Evolutionary conservation across 129 eudicot species (phyloP).

Genomic region (Dittrichia graveolens): DNA sequence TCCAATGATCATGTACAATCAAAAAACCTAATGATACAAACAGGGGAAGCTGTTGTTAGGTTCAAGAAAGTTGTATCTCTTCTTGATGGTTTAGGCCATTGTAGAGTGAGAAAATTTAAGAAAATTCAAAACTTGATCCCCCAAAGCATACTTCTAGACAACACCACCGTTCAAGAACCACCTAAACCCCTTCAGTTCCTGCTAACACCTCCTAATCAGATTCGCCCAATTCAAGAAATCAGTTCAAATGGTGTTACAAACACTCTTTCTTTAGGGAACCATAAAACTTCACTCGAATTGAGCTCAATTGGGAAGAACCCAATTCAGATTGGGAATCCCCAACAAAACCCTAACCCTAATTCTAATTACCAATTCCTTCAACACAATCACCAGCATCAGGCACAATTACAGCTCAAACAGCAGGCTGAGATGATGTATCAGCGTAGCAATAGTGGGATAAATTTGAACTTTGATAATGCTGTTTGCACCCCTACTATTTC

Average conservation of each 20-base stretch:
- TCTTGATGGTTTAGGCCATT: constrained; percentile 67
- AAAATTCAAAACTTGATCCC: constrained; percentile 52
- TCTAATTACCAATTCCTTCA: constrained; percentile 51
- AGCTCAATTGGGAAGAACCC: constrained; percentile 55
- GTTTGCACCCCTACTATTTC: constrained; percentile 78
- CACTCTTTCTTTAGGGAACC: constrained; percentile 42
- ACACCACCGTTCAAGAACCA: constrained; percentile 42
- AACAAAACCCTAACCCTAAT: constrained; percentile 36
- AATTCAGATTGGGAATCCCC: constrained; percentile 38
- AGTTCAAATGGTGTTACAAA: constrained; percentile 46
- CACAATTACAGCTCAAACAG: constrained; percentile 61
- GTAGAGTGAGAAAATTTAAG: constrained; percentile 56
- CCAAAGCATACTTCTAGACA: constrained; percentile 52
- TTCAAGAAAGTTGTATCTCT: constrained; percentile 82
- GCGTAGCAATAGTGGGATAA: constrained; percentile 83
- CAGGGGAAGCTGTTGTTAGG: constrained; percentile 69
- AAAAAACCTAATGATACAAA: constrained; percentile 57
- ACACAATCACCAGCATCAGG: constrained; percentile 50
- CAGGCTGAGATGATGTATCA: constrained; percentile 69
- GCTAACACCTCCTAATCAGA: constrained; percentile 36
- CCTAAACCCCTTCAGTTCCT: constrained; percentile 48
- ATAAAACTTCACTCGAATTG: constrained; percentile 39
- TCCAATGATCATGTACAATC: constrained; percentile 67
- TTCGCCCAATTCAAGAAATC: constrained; percentile 43
- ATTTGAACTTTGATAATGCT: constrained; percentile 74